phyloP scores from a whole-genome alignment of 495 filamentous ascomycete genomes.

The Daldinia bambusicola region DNA sequence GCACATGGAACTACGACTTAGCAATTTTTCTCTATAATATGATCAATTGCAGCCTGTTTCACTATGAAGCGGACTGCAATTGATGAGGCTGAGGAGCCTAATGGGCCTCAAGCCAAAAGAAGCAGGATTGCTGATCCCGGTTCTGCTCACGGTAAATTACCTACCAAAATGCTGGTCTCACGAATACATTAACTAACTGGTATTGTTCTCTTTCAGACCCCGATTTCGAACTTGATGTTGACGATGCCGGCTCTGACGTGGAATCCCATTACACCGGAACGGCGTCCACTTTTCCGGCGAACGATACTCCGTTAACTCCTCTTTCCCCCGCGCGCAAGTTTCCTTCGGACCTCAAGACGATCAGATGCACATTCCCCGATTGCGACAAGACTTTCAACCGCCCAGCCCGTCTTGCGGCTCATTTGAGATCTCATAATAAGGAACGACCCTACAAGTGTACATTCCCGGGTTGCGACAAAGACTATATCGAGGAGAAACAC shows the following conservation, averaged over 20 bases:
- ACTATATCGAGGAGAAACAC: constrained; percentile 83
- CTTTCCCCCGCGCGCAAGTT: constrained; percentile 66
- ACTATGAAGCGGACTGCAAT: constrained; percentile 48
- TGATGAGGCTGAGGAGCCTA: constrained; percentile 23
- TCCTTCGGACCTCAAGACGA: constrained; percentile 78
- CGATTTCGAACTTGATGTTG: constrained; percentile 30
- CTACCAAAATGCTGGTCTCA: neutral
- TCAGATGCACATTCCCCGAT: constrained; percentile 72
- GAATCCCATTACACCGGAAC: constrained; percentile 56
- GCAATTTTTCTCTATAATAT: constrained; percentile 3
- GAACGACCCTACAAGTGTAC: constrained; percentile 79
- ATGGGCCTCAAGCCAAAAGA: constrained; percentile 28
- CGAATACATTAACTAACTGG: constrained; percentile 22
- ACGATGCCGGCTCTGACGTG: constrained; percentile 47
- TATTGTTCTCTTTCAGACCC: constrained; percentile 10
- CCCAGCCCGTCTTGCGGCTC: constrained; percentile 79
- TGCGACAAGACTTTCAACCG: constrained; percentile 90
- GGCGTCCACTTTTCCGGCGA: constrained; percentile 45
- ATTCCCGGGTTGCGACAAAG: constrained; percentile 76
- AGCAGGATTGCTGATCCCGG: constrained; percentile 2
- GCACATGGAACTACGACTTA: neutral
- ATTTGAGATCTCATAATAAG: constrained; percentile 81
- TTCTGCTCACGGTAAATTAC: constrained; percentile 3
- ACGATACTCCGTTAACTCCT: constrained; percentile 51
- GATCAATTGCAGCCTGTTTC: neutral